These are phyloP conservation scores for Coemansia sp. DNA, from an alignment of 192 early-diverging fungal genomes.

Conservation along the genomic window DNA sequence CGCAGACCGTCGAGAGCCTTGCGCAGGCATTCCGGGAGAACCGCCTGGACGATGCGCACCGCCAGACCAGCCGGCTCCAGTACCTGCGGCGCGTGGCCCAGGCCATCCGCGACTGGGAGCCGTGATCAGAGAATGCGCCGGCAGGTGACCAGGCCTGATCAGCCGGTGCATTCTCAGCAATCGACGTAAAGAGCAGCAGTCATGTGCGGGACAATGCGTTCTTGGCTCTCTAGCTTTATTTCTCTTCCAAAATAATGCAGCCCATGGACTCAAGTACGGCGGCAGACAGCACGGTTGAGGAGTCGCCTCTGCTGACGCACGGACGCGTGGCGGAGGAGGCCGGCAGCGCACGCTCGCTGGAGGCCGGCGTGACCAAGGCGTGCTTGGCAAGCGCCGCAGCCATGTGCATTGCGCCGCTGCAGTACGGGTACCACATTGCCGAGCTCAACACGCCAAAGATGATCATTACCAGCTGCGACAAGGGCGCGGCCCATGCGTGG, in stretches of 20 bases:
- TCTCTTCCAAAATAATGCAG: neutral
- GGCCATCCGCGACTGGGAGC: slow-evolving; percentile 38
- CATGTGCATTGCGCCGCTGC: slow-evolving; percentile 40
- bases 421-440: slow-evolving; percentile 49
- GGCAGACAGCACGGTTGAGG: slow-evolving; percentile 16
- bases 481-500: slow-evolving; percentile 6
- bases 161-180: neutral
- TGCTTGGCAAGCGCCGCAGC: slow-evolving; percentile 27
- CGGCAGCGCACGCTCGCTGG: slow-evolving; percentile 12
- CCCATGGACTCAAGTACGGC: neutral
- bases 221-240: too few relatives aligned
- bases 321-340: neutral
- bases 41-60: slow-evolving; percentile 55
- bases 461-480: slow-evolving; percentile 37
- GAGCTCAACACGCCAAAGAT: slow-evolving; percentile 49
- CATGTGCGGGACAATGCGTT: too few relatives aligned
- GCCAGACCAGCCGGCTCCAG: slow-evolving; percentile 65
- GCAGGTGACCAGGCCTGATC: too few relatives aligned
- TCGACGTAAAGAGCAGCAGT: too few relatives aligned
- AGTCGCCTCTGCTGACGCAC: slow-evolving; percentile 31
- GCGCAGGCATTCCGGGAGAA: slow-evolving; percentile 51
- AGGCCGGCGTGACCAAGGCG: slow-evolving; percentile 30
- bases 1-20: slow-evolving; percentile 22
- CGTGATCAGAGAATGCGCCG: too few relatives aligned
- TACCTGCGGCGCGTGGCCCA: slow-evolving; percentile 50